Percentiles rank a stretch among this genome's conserved stretches.
Evolutionary conservation across 192 early-diverging fungal species (phyloP).

Genomic region (Chytriomyces sp.): DNA sequence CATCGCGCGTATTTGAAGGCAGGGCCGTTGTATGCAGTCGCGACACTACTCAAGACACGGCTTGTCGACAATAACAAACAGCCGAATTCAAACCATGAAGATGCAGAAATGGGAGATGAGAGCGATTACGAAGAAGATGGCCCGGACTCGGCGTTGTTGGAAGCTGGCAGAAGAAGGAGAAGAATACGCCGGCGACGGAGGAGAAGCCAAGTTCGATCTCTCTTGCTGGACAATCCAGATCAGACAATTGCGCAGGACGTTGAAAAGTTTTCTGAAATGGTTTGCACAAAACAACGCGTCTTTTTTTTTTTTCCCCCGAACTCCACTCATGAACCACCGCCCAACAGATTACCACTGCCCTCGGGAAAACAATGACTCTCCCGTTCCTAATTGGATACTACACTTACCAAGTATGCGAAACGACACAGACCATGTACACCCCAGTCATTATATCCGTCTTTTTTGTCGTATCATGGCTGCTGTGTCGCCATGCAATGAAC

Average conservation of each 20-base stretch:
- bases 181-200: not conserved
- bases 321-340: not conserved
- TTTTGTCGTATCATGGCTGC: constrained; percentile 72
- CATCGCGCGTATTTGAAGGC: constrained; percentile 54
- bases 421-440: constrained; percentile 66
- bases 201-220: not conserved
- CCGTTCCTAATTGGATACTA: constrained; percentile 81
- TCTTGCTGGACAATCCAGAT: constrained; percentile 55
- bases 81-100: constrained; percentile 55
- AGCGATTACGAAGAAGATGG: not conserved
- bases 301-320: no score
- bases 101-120: not conserved
- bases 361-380: constrained; percentile 68
- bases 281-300: not conserved
- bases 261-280: constrained; percentile 73
- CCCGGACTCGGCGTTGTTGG: no score
- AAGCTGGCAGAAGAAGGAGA: not conserved
- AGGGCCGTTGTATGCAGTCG: constrained; percentile 64
- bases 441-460: constrained; percentile 75
- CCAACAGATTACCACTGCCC: constrained; percentile 54
- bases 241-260: constrained; percentile 92
- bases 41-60: constrained; percentile 45
- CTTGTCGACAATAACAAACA: constrained; percentile 62
- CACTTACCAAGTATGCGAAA: constrained; percentile 69
- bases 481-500: constrained; percentile 65